Evolutionary conservation across 257 asterid species (phyloP), one percentile per base, ranked within the genome.

Genomic region (Salvia rosmarinus): DNA sequence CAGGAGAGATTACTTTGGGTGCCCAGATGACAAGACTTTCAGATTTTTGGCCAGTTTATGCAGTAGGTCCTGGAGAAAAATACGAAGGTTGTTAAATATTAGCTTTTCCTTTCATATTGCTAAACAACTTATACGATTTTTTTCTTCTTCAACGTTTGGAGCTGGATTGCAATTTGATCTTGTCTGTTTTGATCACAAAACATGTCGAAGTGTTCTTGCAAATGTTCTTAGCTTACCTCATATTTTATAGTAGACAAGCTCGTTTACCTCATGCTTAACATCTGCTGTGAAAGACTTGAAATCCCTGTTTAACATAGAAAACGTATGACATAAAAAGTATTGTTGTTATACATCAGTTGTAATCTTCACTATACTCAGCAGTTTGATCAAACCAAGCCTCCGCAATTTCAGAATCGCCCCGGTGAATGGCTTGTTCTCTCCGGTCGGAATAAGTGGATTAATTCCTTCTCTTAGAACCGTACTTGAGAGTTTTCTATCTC

Each of bases 1-100:
- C 88, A 94, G 99, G 90, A 91, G 76, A 82, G 54, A 80, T 73
- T 91, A 91, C 83, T 82, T 85, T 75, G 89, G 79, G 46, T 89
- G 96, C 83, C 98, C 98, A 37, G 98, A 91, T 78, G 98, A 91
- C 76, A 77, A 86, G 78, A 82, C 98, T 30, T 91, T 91, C 83
- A 83, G 76, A 84, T 86, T 64, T 75, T 77, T 88, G 89, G 96
- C 96, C 68, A 85, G 79, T 73, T 19, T 91, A 69, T 91, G 91
- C 77, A 94, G 99, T 81, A 83, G 66, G 55, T 72, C 97, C 97
- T 12, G 75, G 85, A 64, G 86, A 78, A 64, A 85, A 75, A 77
- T 91, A 89, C 35, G 93, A 89, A 89, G 95, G 96, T 91, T 77
- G 58, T 30, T 61, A 39, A 21, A 14, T 23, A 19, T 21, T 44